Evolutionary conservation across 148 eudicot genomes (phyloP).

Genomic region (Nepenthes gracilis): DNA sequence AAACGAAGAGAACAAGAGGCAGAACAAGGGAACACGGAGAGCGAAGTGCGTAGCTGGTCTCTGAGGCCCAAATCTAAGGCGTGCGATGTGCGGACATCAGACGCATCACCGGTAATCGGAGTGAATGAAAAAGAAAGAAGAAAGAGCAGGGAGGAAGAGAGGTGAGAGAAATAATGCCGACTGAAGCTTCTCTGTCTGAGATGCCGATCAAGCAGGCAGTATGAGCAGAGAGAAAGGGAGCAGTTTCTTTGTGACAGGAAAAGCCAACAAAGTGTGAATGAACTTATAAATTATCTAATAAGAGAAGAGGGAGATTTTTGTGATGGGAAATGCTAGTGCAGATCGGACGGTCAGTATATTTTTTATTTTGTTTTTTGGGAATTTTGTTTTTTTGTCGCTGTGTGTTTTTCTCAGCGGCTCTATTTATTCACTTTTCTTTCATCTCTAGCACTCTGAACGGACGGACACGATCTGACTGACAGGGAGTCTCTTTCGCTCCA

Average conservation of each 20-base stretch:
- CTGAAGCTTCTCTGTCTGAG: too few species aligned
- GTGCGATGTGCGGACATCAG: too few species aligned
- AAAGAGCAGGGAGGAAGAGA: background rate
- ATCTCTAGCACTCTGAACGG: slow-evolving; percentile 5
- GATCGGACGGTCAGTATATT: background rate
- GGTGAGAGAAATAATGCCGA: background rate
- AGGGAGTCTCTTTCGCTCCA: slow-evolving; percentile 3
- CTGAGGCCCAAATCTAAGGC: too few species aligned
- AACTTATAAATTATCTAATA: background rate
- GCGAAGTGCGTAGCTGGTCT: background rate
- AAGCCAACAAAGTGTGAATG: slow-evolving; percentile 3
- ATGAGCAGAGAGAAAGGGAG: slow-evolving; percentile 4
- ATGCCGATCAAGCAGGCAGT: slow-evolving; percentile 3
- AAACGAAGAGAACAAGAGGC: too few species aligned
- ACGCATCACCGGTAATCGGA: too few species aligned
- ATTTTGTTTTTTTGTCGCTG: too few species aligned
- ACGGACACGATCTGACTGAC: slow-evolving; percentile 18
- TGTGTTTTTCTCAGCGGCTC: too few species aligned
- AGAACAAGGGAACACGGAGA: background rate
- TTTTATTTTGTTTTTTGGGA: background rate
- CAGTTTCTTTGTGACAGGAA: background rate
- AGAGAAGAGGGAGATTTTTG: background rate
- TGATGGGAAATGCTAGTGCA: background rate
- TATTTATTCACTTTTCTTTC: background rate
- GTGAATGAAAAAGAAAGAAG: too few species aligned